These are phyloP conservation scores for Amorphotheca resinae DNA, from an alignment of 495 filamentous ascomycete genomes.

Conservation along the genomic window DNA sequence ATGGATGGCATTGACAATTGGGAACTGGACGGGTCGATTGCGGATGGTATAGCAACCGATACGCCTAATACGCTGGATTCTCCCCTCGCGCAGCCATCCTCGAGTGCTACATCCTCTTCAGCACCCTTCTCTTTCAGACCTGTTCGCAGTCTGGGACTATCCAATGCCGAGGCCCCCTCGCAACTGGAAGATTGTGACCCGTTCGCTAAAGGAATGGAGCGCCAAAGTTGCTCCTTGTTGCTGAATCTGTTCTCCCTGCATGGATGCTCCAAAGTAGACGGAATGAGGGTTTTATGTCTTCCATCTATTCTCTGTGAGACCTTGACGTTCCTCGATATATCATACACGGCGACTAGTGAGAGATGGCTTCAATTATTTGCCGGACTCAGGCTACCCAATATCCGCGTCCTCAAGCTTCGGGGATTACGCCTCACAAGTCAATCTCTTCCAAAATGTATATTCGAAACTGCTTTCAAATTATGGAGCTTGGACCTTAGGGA, in stretches of 20 bases:
- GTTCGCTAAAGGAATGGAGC: not conserved
- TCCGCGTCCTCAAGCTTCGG: constrained; percentile 17
- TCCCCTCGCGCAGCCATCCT: not conserved
- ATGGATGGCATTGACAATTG: not conserved
- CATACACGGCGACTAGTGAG: constrained; percentile 4
- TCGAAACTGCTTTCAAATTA: not conserved
- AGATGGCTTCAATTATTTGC: not conserved
- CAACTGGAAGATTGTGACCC: too few relatives aligned
- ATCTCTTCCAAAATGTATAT: not conserved
- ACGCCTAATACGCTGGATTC: not conserved
- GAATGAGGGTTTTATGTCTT: not conserved
- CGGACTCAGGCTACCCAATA: not conserved
- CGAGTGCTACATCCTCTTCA: not conserved
- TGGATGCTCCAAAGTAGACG: not conserved
- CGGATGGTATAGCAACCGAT: not conserved
- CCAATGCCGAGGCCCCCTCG: not conserved
- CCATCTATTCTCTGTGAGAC: not conserved
- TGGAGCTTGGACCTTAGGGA: constrained; percentile 18
- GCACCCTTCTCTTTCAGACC: too few relatives aligned
- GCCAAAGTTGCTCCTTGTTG: not conserved
- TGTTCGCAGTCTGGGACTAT: too few relatives aligned
- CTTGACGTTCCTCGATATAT: constrained; percentile 16
- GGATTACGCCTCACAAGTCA: constrained; percentile 6
- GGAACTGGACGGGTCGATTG: not conserved
- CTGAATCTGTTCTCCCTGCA: not conserved